Percentiles rank a stretch among this genome's conserved stretches.
These are phyloP conservation scores for Dissophora globulifera DNA, from an alignment of 192 early-diverging fungal species.

Conservation along the genomic window DNA sequence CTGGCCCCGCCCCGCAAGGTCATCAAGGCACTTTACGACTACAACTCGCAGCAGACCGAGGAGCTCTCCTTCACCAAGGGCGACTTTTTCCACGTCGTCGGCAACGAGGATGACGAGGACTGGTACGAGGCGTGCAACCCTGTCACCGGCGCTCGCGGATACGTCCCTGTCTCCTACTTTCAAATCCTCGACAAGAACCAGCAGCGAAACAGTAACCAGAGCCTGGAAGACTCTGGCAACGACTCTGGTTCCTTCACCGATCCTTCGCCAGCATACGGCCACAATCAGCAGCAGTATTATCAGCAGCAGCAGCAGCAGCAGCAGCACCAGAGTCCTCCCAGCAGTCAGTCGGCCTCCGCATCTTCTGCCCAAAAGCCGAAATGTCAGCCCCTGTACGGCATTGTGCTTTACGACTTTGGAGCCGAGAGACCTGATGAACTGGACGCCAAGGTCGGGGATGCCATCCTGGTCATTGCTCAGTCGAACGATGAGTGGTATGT, in stretches of 20 bases:
- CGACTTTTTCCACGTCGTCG: conserved; percentile 82
- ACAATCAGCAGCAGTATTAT: conserved; percentile 24
- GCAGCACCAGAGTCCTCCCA: neutral
- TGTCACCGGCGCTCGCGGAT: conserved; percentile 72
- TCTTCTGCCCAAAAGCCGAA: conserved; percentile 53
- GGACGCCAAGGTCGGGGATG: conserved; percentile 74
- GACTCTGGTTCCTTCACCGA: conserved; percentile 26
- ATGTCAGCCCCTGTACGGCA: conserved; percentile 69
- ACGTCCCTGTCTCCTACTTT: conserved; percentile 79
- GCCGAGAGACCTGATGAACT: conserved; percentile 80
- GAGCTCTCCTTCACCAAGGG: conserved; percentile 81
- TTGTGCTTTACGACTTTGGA: conserved; percentile 78
- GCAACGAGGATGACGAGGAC: conserved; percentile 72
- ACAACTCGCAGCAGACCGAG: conserved; percentile 63
- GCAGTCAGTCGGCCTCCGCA: conserved; percentile 32
- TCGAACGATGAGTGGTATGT: conserved; percentile 85
- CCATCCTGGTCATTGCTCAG: conserved; percentile 81
- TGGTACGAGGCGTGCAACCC: conserved; percentile 85
- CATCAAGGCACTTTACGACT: conserved; percentile 77
- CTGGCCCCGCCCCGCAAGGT: conserved; percentile 73
- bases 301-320: conserved; percentile 24
- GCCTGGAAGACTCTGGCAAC: conserved; percentile 41
- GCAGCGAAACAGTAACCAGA: conserved; percentile 53
- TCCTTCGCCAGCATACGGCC: conserved; percentile 7
- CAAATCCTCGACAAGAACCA: conserved; percentile 72